Evolutionary conservation across 805 yeast genomes (phyloP).

Genomic region (Ogataea degrootiae): DNA sequence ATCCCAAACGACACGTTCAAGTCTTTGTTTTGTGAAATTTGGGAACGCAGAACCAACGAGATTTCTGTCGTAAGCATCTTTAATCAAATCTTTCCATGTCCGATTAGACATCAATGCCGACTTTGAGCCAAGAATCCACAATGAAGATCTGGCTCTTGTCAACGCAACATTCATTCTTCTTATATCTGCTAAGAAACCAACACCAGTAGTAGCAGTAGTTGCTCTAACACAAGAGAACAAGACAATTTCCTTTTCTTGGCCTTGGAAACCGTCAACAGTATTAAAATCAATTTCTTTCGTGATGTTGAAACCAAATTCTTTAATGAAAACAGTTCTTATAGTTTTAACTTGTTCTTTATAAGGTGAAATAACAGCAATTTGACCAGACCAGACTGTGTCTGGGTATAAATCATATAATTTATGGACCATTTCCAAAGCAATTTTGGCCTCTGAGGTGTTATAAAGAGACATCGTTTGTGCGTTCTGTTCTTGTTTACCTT

Average conservation of each 20-base stretch:
- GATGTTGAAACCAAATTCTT: conserved; percentile 59
- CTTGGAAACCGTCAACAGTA: conserved; percentile 97
- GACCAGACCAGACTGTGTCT: conserved; percentile 53
- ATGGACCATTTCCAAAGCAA: conserved; percentile 64
- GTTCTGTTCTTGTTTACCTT: conserved; percentile 62
- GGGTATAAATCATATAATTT: conserved; percentile 47
- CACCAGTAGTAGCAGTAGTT: conserved; percentile 37
- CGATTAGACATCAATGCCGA: conserved; percentile 58
- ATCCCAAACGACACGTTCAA: neutral
- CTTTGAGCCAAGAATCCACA: conserved; percentile 87
- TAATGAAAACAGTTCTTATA: conserved; percentile 52
- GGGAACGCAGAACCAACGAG: conserved; percentile 17
- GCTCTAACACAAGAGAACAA: conserved; percentile 96
- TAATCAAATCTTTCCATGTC: conserved; percentile 69
- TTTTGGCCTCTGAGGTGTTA: conserved; percentile 66
- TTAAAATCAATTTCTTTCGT: conserved; percentile 74
- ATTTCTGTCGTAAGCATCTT: conserved; percentile 55
- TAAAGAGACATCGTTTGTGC: conserved; percentile 62
- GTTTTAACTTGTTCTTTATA: conserved; percentile 80
- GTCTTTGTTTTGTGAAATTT: conserved; percentile 21
- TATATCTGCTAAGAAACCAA: conserved; percentile 86
- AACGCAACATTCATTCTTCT: conserved; percentile 97
- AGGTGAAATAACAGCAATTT: conserved; percentile 90
- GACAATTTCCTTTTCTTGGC: conserved; percentile 93
- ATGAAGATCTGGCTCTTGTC: conserved; percentile 86